Conservation (phyloP, 768 basidiomycete species). For the Rhodotorula paludigena region DNA sequence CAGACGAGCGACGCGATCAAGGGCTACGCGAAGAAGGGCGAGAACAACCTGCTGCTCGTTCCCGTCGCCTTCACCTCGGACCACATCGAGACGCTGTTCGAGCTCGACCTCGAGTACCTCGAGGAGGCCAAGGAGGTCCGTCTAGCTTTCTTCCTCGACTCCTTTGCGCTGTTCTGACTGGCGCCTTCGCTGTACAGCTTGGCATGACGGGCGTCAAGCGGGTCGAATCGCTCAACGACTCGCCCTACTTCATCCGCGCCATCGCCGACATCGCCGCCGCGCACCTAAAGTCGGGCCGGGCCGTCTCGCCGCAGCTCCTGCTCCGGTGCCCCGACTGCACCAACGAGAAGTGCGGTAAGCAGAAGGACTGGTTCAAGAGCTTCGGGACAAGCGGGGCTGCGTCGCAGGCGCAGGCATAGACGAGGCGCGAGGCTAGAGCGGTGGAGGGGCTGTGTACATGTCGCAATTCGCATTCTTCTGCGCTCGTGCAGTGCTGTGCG, state of each 20-base stretch:
- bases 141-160: not conserved
- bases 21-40: constrained; percentile 50
- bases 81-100: constrained; percentile 97
- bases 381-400: constrained; percentile 9
- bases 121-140: constrained; percentile 84
- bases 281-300: constrained; percentile 55
- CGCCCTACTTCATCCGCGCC: constrained; percentile 90
- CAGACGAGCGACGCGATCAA: constrained; percentile 89
- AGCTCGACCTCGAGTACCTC: constrained; percentile 88
- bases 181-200: constrained; percentile 53
- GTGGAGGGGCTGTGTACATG: too few relatives aligned
- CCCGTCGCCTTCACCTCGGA: constrained; percentile 99
- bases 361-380: constrained; percentile 75
- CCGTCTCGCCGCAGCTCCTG: constrained; percentile 59
- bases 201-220: constrained; percentile 79
- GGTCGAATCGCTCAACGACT: constrained; percentile 86
- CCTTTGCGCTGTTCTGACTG: not conserved
- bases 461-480: too few relatives aligned
- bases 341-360: constrained; percentile 75
- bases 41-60: constrained; percentile 61
- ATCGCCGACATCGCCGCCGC: constrained; percentile 81
- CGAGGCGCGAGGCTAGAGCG: too few relatives aligned
- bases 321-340: constrained; percentile 92
- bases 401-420: too few relatives aligned
- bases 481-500: too few relatives aligned